phyloP scores from a whole-genome alignment of 2,329 filamentous ascomycete species.

The Myotisia sp. region DNA sequence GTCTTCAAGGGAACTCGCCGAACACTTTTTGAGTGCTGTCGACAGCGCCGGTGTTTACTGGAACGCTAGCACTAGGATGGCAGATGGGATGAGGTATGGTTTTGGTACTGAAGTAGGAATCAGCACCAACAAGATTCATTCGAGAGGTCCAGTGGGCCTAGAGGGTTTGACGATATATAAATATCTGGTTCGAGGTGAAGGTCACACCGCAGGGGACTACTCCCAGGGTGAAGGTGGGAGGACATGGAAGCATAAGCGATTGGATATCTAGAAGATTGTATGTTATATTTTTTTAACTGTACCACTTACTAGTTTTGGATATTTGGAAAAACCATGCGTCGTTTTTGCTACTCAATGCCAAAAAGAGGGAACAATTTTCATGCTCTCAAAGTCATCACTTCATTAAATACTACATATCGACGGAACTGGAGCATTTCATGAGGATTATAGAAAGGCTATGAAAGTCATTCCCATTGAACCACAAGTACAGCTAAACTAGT shows the following conservation, averaged over 20 bases:
- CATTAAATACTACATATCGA: neutral
- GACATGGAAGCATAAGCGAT: conserved; percentile 42
- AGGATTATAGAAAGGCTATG: conserved; percentile 5
- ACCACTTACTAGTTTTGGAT: too few species aligned
- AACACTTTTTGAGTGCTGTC: conserved; percentile 68
- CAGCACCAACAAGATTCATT: conserved; percentile 97
- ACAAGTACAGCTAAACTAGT: conserved; percentile 8
- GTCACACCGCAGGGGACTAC: conserved; percentile 70
- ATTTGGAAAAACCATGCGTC: too few species aligned
- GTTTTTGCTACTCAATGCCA: too few species aligned
- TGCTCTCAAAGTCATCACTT: neutral
- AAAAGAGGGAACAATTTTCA: too few species aligned
- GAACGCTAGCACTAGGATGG: conserved; percentile 90
- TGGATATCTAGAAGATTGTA: conserved; percentile 21
- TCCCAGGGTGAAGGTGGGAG: conserved; percentile 37
- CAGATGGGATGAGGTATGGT: conserved; percentile 91
- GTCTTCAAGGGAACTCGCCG: conserved; percentile 49
- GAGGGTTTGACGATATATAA: conserved; percentile 96
- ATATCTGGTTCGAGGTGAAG: conserved; percentile 73
- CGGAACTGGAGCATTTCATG: neutral
- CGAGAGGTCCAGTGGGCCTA: conserved; percentile 78
- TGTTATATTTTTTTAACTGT: too few species aligned
- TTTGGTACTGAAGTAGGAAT: conserved; percentile 98
- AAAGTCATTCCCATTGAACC: conserved; percentile 10
- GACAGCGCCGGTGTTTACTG: conserved; percentile 91